A percentile compares a stretch with the other conserved stretches of the same genome.
Evolutionary conservation across 1,139 yeast genomes (phyloP).

Genomic region (Suhomyces maxii): DNA sequence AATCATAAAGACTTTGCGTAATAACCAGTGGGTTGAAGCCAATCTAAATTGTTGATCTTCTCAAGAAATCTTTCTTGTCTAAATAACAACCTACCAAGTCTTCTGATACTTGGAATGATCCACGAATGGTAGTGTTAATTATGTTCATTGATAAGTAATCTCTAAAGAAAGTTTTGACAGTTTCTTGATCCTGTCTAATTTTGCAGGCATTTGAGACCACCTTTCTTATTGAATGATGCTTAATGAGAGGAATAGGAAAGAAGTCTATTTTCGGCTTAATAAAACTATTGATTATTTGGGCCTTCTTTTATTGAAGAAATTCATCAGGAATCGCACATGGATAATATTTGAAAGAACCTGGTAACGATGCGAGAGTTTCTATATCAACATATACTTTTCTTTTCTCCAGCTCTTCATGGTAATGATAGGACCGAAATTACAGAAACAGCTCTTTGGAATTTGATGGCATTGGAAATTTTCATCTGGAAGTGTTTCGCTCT

Average conservation of each 20-base stretch:
- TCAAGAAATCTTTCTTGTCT: slow-evolving; percentile 34
- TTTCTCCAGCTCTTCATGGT: slow-evolving; percentile 22
- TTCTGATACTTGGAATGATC: slow-evolving; percentile 20
- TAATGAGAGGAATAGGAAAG: not conserved
- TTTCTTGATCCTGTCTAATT: not conserved
- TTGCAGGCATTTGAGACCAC: not conserved
- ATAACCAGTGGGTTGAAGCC: slow-evolving; percentile 27
- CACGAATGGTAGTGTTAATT: slow-evolving; percentile 20
- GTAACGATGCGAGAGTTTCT: slow-evolving; percentile 10
- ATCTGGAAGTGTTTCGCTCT: slow-evolving; percentile 12
- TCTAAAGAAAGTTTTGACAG: slow-evolving; percentile 11
- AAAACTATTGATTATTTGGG: slow-evolving; percentile 7
- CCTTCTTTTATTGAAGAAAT: slow-evolving; percentile 1
- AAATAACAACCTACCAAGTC: slow-evolving; percentile 33
- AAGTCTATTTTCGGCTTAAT: slow-evolving; percentile 2
- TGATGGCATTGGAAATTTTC: slow-evolving; percentile 11
- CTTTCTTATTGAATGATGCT: not conserved
- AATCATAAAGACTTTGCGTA: slow-evolving; percentile 19
- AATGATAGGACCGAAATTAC: slow-evolving; percentile 4
- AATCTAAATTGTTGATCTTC: slow-evolving; percentile 30
- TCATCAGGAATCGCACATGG: slow-evolving; percentile 11
- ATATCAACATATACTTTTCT: slow-evolving; percentile 24
- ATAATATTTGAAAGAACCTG: slow-evolving; percentile 15
- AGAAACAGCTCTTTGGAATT: slow-evolving; percentile 6
- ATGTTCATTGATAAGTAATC: slow-evolving; percentile 21